Evolutionary conservation across 2,329 filamentous ascomycete species (phyloP).

Genomic region (Lizonia empirigonia): DNA sequence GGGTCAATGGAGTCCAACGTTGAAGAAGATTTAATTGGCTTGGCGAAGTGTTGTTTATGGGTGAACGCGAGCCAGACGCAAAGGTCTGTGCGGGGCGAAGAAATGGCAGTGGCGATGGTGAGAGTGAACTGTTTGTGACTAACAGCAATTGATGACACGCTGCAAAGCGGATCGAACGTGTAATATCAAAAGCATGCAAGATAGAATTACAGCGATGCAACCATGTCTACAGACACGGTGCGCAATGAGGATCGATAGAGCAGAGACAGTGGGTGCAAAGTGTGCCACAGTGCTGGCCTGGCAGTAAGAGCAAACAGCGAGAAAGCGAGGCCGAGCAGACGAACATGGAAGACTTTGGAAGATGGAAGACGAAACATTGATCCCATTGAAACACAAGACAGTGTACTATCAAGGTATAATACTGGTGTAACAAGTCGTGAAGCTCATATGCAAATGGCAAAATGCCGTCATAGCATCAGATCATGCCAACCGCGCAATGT

Average conservation of each 20-base stretch:
- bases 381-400: constrained; percentile 8
- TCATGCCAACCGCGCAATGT: neutral
- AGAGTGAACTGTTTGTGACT: constrained; percentile 1
- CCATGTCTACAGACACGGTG: neutral
- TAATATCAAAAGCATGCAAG: neutral
- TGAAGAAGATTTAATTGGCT: neutral
- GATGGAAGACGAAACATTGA: neutral
- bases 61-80: no score
- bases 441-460: constrained; percentile 10
- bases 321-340: neutral
- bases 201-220: neutral
- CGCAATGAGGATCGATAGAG: neutral
- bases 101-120: neutral
- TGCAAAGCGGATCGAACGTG: neutral
- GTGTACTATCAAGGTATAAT: constrained; percentile 18
- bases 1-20: neutral
- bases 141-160: neutral
- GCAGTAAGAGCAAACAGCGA: neutral
- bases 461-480: constrained; percentile 9
- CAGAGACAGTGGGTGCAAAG: neutral
- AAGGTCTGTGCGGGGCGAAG: constrained; percentile 9
- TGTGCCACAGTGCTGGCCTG: neutral
- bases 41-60: constrained; percentile 2
- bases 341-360: neutral
- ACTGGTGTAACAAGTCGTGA: constrained; percentile 15